Evolutionary conservation across 257 asterid genomes (phyloP).

Genomic region (Cruciata laevipes): DNA sequence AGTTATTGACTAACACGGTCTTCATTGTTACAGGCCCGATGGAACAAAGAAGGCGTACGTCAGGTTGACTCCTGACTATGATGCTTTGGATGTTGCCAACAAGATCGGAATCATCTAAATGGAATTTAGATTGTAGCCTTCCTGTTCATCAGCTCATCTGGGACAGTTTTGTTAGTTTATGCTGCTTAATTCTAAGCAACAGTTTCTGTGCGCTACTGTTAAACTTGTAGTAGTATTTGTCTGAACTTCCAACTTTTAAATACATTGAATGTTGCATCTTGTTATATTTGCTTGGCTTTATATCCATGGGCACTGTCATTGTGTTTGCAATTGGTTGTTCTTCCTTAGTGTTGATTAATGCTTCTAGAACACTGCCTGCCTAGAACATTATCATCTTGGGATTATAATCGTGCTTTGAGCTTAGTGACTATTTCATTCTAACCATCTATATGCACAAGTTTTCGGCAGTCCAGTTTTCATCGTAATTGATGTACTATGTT

Average conservation of each 20-base stretch:
- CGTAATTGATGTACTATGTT: no score
- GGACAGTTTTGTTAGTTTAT: conserved; percentile 7
- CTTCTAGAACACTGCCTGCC: background rate
- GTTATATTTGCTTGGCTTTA: background rate
- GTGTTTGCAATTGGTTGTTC: background rate
- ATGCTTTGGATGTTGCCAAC: conserved; percentile 42
- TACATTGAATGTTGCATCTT: background rate
- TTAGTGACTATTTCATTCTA: no score
- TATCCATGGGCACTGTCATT: background rate
- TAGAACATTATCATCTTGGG: no score
- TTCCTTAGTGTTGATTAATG: no score
- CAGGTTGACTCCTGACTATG: conserved; percentile 38
- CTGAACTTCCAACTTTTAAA: background rate
- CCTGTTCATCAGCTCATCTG: background rate
- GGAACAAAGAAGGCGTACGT: conserved; percentile 43
- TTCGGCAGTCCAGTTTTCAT: no score
- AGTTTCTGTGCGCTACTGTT: background rate
- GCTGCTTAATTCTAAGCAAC: background rate
- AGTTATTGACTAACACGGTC: background rate
- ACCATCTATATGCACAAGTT: no score
- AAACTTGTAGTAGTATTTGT: conserved; percentile 8
- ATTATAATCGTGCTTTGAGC: no score
- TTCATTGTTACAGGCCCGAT: conserved; percentile 30
- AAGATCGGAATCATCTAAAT: conserved; percentile 41
- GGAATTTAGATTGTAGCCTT: background rate